Conservation (phyloP, 306 rosid genomes). For the Cucumis hystrix region DNA sequence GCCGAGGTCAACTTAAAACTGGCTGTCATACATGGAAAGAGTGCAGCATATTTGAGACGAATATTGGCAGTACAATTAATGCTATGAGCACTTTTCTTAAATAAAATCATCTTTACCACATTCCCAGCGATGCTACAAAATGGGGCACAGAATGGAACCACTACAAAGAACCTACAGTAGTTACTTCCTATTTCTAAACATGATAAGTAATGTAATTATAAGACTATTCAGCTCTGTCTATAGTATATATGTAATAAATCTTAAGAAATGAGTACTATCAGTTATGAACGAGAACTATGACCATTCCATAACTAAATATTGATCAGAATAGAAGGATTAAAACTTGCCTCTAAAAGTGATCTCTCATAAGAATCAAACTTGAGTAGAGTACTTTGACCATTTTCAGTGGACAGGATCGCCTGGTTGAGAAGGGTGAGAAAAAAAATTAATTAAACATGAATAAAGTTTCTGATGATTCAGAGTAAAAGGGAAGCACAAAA, state of each 20-base stretch:
- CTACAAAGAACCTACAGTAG: background rate
- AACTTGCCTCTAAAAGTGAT: conserved; percentile 61
- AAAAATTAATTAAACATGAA: too few relatives aligned
- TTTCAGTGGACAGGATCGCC: conserved; percentile 83
- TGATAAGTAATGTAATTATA: background rate
- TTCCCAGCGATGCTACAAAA: background rate
- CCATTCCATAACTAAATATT: background rate
- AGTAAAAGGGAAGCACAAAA: too few relatives aligned
- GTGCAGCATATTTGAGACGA: background rate
- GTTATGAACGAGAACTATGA: background rate
- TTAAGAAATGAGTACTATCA: background rate
- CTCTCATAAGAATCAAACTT: conserved; percentile 63
- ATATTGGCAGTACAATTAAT: background rate
- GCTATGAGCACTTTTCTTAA: background rate
- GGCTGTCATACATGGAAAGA: background rate
- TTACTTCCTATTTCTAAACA: background rate
- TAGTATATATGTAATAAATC: background rate
- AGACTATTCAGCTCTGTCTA: background rate
- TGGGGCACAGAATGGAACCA: background rate
- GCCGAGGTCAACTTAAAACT: background rate
- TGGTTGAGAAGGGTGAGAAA: conserved; percentile 5
- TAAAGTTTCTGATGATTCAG: too few relatives aligned
- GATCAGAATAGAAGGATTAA: background rate
- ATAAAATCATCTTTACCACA: background rate
- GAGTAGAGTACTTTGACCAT: conserved; percentile 50